A percentile compares a stretch with the other conserved stretches of the same genome.
phyloP scores from a whole-genome alignment of 768 basidiomycete species.

The Podaxis sp. region DNA sequence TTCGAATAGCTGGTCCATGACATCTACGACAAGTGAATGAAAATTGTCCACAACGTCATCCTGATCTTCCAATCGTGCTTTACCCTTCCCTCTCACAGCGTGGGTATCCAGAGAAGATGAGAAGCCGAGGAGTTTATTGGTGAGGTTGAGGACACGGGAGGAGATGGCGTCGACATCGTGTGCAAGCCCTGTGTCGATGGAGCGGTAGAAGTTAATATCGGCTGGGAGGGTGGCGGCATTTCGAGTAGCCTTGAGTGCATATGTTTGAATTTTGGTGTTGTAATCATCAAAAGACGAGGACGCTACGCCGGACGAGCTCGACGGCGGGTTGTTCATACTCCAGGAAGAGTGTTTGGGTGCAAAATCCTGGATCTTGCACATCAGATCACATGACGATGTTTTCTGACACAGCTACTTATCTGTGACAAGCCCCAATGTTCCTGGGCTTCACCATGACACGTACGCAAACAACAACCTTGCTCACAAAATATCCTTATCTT shows the following conservation, averaged over 20 bases:
- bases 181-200: constrained; percentile 72
- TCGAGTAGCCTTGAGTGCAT: constrained; percentile 63
- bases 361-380: background rate
- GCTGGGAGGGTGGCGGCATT: constrained; percentile 58
- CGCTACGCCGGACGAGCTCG: background rate
- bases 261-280: constrained; percentile 52
- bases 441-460: too few species aligned
- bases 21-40: constrained; percentile 72
- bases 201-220: constrained; percentile 88
- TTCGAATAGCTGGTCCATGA: constrained; percentile 84
- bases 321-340: background rate
- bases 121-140: constrained; percentile 60
- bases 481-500: too few species aligned
- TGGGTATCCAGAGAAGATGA: constrained; percentile 41
- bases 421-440: background rate
- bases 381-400: background rate
- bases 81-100: constrained; percentile 44
- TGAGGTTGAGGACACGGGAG: constrained; percentile 58
- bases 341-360: background rate
- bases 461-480: too few species aligned
- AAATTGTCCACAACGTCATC: constrained; percentile 89
- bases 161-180: constrained; percentile 70
- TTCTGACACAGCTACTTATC: background rate
- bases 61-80: constrained; percentile 55
- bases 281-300: constrained; percentile 2